Evolutionary conservation across 23 red algal genomes (phyloP).

Genomic region (Gracilaria gracilis): DNA sequence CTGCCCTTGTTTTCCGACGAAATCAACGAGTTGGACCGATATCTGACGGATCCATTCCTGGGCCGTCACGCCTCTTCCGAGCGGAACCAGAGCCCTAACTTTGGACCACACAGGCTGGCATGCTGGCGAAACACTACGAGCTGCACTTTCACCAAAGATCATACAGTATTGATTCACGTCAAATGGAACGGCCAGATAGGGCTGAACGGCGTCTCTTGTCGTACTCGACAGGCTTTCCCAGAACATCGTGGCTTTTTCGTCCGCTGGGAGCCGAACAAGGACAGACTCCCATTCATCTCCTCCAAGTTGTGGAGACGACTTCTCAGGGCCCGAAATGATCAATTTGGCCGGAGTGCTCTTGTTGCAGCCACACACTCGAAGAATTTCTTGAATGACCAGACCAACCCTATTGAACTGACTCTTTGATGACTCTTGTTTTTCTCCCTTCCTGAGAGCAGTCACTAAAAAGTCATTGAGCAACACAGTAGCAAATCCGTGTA

Average conservation of each 20-base stretch:
- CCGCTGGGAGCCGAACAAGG: slow-evolving; percentile 19
- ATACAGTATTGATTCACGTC: slow-evolving; percentile 55
- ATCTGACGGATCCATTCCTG: slow-evolving; percentile 69
- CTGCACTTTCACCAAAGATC: slow-evolving; percentile 57
- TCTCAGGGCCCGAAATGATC: not conserved
- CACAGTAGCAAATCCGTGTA: slow-evolving; percentile 55
- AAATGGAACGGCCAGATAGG: slow-evolving; percentile 66
- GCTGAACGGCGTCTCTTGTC: slow-evolving; percentile 49
- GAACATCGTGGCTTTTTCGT: slow-evolving; percentile 50
- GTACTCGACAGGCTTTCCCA: slow-evolving; percentile 63
- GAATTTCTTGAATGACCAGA: slow-evolving; percentile 89
- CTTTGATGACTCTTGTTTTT: slow-evolving; percentile 23
- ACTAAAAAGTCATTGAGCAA: slow-evolving; percentile 85
- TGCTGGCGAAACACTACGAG: slow-evolving; percentile 17
- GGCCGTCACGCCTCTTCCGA: slow-evolving; percentile 36
- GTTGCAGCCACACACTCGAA: slow-evolving; percentile 79
- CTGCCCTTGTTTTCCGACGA: slow-evolving; percentile 61
- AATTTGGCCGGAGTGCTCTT: slow-evolving; percentile 39
- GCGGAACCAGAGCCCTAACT: slow-evolving; percentile 41
- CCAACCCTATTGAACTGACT: slow-evolving; percentile 78
- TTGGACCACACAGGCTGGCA: slow-evolving; percentile 76
- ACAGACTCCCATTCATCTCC: slow-evolving; percentile 39
- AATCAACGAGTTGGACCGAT: slow-evolving; percentile 55
- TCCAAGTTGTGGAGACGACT: not conserved
- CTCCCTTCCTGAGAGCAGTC: slow-evolving; percentile 68